These are phyloP conservation scores for Leccinum obscurum DNA, from an alignment of 768 basidiomycete species.

Conservation along the genomic window DNA sequence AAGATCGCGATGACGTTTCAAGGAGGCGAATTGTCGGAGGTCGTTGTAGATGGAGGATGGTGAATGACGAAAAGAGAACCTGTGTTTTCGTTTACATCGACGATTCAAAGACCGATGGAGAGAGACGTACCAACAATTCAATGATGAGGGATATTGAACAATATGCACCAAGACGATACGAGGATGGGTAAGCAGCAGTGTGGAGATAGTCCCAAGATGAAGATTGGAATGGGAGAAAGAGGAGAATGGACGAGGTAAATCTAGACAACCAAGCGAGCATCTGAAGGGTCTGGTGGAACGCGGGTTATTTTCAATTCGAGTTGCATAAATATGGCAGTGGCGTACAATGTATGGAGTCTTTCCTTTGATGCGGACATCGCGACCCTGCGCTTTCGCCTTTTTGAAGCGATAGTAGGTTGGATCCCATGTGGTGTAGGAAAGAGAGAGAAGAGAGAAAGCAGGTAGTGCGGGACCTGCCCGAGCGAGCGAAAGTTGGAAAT, in stretches of 20 bases:
- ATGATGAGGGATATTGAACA: slow-evolving; percentile 45
- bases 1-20: slow-evolving; percentile 46
- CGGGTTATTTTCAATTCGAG: slow-evolving; percentile 1
- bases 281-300: slow-evolving; percentile 53
- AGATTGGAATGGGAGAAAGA: slow-evolving; percentile 43
- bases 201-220: slow-evolving; percentile 42
- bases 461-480: slow-evolving; percentile 47
- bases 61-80: slow-evolving; percentile 53
- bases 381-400: slow-evolving; percentile 66
- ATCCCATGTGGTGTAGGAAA: slow-evolving; percentile 85
- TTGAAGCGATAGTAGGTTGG: slow-evolving; percentile 69
- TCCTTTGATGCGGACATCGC: slow-evolving; percentile 66
- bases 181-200: slow-evolving; percentile 37
- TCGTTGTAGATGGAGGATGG: slow-evolving; percentile 60
- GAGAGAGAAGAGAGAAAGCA: slow-evolving; percentile 51
- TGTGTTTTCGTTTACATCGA: slow-evolving; percentile 36
- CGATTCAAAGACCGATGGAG: neutral
- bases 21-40: slow-evolving; percentile 74
- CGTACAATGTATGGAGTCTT: slow-evolving; percentile 64
- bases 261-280: slow-evolving; percentile 58
- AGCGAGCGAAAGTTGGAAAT: slow-evolving; percentile 19
- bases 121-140: slow-evolving; percentile 55
- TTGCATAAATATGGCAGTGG: slow-evolving; percentile 4
- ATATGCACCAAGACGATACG: slow-evolving; percentile 42
- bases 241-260: slow-evolving; percentile 47